Conservation (phyloP, 176 grass and related monocot species). For the Lolium rigidum region DNA sequence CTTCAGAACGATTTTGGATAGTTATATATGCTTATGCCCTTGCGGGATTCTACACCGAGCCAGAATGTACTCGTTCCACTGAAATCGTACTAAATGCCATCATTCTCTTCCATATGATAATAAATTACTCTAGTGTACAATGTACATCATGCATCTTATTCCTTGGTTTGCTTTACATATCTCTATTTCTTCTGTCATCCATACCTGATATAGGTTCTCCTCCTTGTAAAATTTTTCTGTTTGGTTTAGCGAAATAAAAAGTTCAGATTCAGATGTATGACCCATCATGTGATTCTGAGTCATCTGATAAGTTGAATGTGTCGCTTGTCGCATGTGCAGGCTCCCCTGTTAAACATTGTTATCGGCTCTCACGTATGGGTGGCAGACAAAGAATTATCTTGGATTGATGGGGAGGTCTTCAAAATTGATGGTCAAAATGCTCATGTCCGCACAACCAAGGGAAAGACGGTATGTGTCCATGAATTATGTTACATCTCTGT, state of each 20-base stretch:
- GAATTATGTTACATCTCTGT: conserved; percentile 16
- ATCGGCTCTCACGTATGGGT: conserved; percentile 94
- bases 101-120: neutral
- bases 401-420: conserved; percentile 96
- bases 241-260: neutral
- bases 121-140: conserved; percentile 12
- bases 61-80: neutral
- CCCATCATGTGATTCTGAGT: conserved; percentile 21
- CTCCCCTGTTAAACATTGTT: conserved; percentile 68
- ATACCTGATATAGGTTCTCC: neutral
- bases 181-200: conserved; percentile 12
- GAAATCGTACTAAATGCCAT: conserved; percentile 21
- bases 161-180: conserved; percentile 27
- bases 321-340: conserved; percentile 41
- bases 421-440: conserved; percentile 72
- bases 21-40: conserved; percentile 22
- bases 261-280: conserved; percentile 5
- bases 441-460: conserved; percentile 73
- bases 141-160: conserved; percentile 4
- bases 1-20: conserved; percentile 8
- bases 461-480: conserved; percentile 73
- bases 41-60: neutral
- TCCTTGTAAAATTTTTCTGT: neutral
- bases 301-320: conserved; percentile 33
- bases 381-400: conserved; percentile 73